These are phyloP conservation scores for Schizopora paradoxa DNA, from an alignment of 1,284 basidiomycete species.

Conservation along the genomic window DNA sequence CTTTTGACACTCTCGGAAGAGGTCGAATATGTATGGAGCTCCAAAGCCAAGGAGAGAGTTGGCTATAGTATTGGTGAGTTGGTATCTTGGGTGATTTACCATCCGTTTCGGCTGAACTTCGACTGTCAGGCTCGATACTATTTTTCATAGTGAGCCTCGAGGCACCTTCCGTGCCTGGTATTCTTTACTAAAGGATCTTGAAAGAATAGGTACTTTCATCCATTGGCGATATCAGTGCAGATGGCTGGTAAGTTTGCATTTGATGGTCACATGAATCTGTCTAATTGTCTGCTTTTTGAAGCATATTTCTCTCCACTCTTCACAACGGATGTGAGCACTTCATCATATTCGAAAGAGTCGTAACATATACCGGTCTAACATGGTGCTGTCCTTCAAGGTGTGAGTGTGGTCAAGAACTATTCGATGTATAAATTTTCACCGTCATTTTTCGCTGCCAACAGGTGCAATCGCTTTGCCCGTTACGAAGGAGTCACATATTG, in stretches of 20 bases:
- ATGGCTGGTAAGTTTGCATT: too few relatives aligned
- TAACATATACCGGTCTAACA: constrained; percentile 10
- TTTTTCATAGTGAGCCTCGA: constrained; percentile 11
- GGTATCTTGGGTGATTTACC: not conserved
- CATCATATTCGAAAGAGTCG: too few relatives aligned
- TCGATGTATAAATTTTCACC: too few relatives aligned
- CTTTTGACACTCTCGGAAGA: constrained; percentile 15
- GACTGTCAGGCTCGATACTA: too few relatives aligned
- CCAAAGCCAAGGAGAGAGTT: constrained; percentile 7
- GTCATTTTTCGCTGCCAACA: not conserved
- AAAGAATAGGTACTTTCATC: constrained; percentile 16
- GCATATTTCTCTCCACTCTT: too few relatives aligned
- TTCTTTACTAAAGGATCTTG: not conserved
- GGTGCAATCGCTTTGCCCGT: constrained; percentile 9
- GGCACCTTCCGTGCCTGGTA: too few relatives aligned
- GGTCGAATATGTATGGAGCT: constrained; percentile 15
- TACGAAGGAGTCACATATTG: constrained; percentile 11
- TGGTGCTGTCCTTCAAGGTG: too few relatives aligned
- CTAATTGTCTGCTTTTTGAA: too few relatives aligned
- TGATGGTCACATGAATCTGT: too few relatives aligned
- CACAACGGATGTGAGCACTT: too few relatives aligned
- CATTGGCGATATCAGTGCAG: constrained; percentile 14
- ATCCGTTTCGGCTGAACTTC: not conserved
- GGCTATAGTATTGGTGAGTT: too few relatives aligned
- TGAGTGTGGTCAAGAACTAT: too few relatives aligned